A percentile compares a stretch with the other conserved stretches of the same genome.
These are phyloP conservation scores for Argentina anserina DNA, from an alignment of 306 rosid species.

Conservation along the genomic window DNA sequence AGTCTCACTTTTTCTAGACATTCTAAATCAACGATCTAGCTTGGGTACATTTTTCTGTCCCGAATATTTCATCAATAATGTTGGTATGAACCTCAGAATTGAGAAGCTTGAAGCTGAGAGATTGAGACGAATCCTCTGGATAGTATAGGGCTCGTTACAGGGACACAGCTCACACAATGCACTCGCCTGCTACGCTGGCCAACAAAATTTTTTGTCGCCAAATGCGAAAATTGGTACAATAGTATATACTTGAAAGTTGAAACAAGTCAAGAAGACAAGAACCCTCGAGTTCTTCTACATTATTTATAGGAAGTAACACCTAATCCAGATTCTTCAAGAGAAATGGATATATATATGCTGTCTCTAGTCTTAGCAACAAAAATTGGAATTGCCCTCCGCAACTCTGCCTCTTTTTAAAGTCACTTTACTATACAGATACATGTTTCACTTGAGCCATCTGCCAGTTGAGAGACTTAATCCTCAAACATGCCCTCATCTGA, in stretches of 20 bases:
- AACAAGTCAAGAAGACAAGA: no score
- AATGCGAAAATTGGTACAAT: neutral
- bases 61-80: neutral
- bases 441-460: slow-evolving; percentile 5
- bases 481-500: slow-evolving; percentile 74
- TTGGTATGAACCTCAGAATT: neutral
- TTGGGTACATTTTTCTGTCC: neutral
- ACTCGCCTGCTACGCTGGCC: no score
- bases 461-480: slow-evolving; percentile 25
- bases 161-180: no score
- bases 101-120: no score
- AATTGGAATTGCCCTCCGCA: slow-evolving; percentile 12
- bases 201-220: neutral
- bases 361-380: slow-evolving; percentile 13
- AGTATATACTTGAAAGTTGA: no score
- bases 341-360: neutral
- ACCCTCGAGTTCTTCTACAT: neutral
- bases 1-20: neutral
- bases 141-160: no score
- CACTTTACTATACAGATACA: slow-evolving; percentile 12
- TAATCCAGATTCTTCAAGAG: neutral
- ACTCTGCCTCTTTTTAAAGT: neutral
- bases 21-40: neutral
- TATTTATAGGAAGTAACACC: neutral
- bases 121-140: no score